A percentile compares a stretch with the other conserved stretches of the same genome.
Conservation (phyloP, 2,329 filamentous ascomycete species). For the Onygenales sp. region DNA sequence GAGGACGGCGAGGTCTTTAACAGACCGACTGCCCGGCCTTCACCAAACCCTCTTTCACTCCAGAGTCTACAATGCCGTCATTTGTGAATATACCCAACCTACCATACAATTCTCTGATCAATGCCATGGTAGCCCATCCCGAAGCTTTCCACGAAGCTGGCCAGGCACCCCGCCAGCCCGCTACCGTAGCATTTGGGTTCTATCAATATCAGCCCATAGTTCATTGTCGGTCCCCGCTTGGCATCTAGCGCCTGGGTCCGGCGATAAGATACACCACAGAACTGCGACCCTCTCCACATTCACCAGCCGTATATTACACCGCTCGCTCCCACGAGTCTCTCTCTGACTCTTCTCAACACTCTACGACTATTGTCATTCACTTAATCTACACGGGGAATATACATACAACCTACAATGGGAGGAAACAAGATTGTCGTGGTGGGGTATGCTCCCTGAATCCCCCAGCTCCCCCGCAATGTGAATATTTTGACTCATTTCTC, state of each 20-base stretch:
- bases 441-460: constrained; percentile 20
- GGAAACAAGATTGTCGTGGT: constrained; percentile 30
- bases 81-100: too few species aligned
- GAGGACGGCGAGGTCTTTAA: too few species aligned
- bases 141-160: too few species aligned
- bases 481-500: constrained; percentile 1
- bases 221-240: background rate
- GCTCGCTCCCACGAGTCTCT: background rate
- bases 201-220: too few species aligned
- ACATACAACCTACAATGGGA: constrained; percentile 16
- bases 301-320: background rate
- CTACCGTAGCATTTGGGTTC: too few species aligned
- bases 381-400: background rate
- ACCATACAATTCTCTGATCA: too few species aligned
- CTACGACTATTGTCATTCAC: background rate
- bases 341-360: background rate
- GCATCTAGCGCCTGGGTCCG: background rate
- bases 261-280: background rate
- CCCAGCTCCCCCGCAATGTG: background rate
- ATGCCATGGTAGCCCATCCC: too few species aligned
- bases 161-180: too few species aligned
- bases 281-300: background rate
- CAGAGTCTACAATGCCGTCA: too few species aligned
- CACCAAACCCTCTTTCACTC: too few species aligned
- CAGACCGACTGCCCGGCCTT: too few species aligned